A percentile compares a stretch with the other conserved stretches of the same genome.
phyloP scores from a whole-genome alignment of 140 eudicot genomes.

The Stevia rebaudiana region DNA sequence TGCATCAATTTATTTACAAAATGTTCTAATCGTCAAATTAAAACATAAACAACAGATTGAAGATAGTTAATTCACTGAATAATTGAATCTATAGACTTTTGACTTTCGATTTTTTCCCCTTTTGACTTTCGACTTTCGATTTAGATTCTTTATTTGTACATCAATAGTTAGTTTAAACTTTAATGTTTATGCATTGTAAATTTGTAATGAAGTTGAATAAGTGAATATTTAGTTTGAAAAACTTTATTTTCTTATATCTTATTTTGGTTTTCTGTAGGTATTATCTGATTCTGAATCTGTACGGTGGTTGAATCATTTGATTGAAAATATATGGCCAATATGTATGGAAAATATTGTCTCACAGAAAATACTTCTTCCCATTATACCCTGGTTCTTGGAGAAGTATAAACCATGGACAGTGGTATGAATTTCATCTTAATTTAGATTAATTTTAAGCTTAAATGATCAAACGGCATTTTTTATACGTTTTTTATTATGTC shows the following conservation, averaged over 20 bases:
- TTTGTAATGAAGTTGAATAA: slow-evolving; percentile 2
- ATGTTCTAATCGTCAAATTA: neutral
- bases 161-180: neutral
- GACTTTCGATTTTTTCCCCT: neutral
- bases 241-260: neutral
- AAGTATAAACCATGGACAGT: slow-evolving; percentile 96
- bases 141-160: neutral
- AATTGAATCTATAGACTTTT: too few relatives aligned
- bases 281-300: slow-evolving; percentile 88
- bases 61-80: neutral
- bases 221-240: slow-evolving; percentile 9
- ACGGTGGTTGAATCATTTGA: slow-evolving; percentile 79
- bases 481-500: neutral
- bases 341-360: slow-evolving; percentile 82
- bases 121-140: neutral
- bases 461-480: neutral
- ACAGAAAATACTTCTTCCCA: slow-evolving; percentile 73
- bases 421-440: slow-evolving; percentile 37
- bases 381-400: slow-evolving; percentile 87
- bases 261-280: slow-evolving; percentile 34
- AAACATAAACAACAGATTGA: neutral
- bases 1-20: neutral
- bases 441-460: neutral
- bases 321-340: slow-evolving; percentile 80
- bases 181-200: too few relatives aligned